Evolutionary conservation across 2,329 filamentous ascomycete genomes (phyloP).

Genomic region (Fusarium falciforme): DNA sequence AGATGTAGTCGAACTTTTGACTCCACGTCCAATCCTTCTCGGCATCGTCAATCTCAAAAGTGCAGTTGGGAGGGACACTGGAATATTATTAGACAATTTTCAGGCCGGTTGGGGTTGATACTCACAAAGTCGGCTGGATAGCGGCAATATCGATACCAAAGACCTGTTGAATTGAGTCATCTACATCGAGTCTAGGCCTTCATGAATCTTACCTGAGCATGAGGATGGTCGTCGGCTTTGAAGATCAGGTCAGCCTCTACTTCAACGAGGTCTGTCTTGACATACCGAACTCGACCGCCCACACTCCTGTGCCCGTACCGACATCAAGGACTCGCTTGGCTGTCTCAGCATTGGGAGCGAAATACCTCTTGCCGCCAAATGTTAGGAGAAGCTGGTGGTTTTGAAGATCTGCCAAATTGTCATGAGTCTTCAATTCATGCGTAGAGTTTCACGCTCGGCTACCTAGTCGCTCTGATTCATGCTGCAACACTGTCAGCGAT

Average conservation of each 20-base stretch:
- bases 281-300: not conserved
- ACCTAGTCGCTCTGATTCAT: not conserved
- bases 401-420: not conserved
- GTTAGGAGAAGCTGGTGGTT: not conserved
- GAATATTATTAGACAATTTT: not conserved
- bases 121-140: not conserved
- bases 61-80: not conserved
- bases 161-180: not conserved
- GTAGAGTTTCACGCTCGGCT: not conserved
- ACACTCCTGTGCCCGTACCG: not conserved
- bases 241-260: not conserved
- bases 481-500: not conserved
- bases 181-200: not conserved
- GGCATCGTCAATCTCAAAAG: not conserved
- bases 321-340: not conserved
- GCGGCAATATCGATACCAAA: not conserved
- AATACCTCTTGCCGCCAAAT: not conserved
- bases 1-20: constrained; percentile 24
- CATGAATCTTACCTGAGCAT: not conserved
- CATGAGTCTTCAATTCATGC: not conserved
- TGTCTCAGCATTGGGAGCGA: not conserved
- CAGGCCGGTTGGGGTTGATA: not conserved
- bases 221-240: not conserved
- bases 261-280: not conserved
- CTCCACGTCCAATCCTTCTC: constrained; percentile 28